Evolutionary conservation across 1,284 basidiomycete genomes (phyloP).

Genomic region (Abortiporus biennis): DNA sequence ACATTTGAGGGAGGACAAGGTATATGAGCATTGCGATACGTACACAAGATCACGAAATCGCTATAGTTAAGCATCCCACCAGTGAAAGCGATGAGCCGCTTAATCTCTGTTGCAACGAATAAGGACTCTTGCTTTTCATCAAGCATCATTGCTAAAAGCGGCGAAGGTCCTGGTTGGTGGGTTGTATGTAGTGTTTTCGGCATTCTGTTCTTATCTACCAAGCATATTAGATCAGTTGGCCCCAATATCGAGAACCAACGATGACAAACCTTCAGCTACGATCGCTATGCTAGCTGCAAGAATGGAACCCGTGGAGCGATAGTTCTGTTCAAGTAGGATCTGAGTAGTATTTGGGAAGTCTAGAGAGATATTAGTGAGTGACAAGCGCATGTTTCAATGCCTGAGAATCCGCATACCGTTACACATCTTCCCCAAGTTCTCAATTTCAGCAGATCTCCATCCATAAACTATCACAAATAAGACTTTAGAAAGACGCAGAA

Average conservation of each 20-base stretch:
- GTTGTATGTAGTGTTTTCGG: conserved; percentile 73
- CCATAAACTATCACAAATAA: conserved; percentile 59
- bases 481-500: not conserved
- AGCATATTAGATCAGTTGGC: not conserved
- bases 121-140: conserved; percentile 57
- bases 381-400: not conserved
- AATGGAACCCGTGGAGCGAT: conserved; percentile 80
- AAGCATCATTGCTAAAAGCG: conserved; percentile 41
- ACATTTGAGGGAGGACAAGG: conserved; percentile 2
- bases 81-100: conserved; percentile 66
- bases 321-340: conserved; percentile 84
- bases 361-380: conserved; percentile 21
- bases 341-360: conserved; percentile 64
- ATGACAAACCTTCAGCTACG: conserved; percentile 70
- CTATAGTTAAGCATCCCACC: conserved; percentile 70
- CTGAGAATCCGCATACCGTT: conserved; percentile 14
- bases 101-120: conserved; percentile 79
- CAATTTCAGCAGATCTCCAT: conserved; percentile 83
- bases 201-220: conserved; percentile 64
- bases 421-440: conserved; percentile 76
- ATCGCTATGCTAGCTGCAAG: conserved; percentile 73
- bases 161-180: conserved; percentile 60
- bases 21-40: not conserved
- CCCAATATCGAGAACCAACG: not conserved
- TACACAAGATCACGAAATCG: conserved; percentile 79